Conservation (phyloP, 305 asterid species). For the Fraxinus latifolia region DNA sequence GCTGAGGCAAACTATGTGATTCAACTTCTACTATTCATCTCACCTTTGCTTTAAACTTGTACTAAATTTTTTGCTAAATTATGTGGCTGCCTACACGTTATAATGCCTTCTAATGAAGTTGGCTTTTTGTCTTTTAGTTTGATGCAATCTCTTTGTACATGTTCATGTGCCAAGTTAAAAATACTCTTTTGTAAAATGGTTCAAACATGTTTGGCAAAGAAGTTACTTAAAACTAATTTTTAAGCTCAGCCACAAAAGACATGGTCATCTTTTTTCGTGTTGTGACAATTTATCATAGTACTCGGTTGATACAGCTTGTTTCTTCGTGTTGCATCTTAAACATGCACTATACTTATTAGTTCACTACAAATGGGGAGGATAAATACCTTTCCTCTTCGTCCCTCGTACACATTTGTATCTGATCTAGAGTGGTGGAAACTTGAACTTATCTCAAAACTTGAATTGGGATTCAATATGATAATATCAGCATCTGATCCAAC, state of each 20-base stretch:
- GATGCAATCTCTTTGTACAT: background rate
- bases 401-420: constrained; percentile 88
- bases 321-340: background rate
- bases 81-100: background rate
- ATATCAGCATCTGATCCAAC: constrained; percentile 93
- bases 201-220: background rate
- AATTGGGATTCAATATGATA: constrained; percentile 79
- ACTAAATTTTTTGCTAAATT: background rate
- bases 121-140: background rate
- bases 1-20: background rate
- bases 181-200: background rate
- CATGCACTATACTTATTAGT: background rate
- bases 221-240: background rate
- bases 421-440: constrained; percentile 75
- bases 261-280: background rate
- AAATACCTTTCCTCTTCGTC: constrained; percentile 71
- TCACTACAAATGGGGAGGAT: background rate
- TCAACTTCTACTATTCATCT: background rate
- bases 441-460: constrained; percentile 74
- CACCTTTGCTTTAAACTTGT: background rate
- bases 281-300: background rate
- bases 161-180: background rate
- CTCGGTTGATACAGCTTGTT: background rate
- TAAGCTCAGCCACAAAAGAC: background rate
- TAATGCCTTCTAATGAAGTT: background rate